Percentiles rank a stretch among this genome's conserved stretches.
Evolutionary conservation across 176 grass and related monocot genomes (phyloP).

Genomic region (Hordeum marinum): DNA sequence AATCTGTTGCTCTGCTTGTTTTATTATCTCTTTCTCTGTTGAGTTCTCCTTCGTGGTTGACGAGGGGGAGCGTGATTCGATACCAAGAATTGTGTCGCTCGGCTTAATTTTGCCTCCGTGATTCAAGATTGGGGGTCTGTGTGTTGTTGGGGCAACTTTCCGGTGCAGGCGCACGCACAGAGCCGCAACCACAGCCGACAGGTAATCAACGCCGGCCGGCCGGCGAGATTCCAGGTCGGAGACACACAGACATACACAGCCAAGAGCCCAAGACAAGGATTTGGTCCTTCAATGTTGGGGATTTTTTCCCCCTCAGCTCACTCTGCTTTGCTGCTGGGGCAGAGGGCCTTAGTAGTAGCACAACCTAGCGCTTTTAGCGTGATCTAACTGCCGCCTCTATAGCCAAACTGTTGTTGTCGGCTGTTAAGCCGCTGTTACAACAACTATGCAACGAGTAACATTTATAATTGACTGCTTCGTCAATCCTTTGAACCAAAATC

Average conservation of each 20-base stretch:
- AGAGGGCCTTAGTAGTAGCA: too few relatives aligned
- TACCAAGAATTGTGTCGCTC: background rate
- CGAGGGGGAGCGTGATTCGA: background rate
- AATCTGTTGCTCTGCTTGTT: background rate
- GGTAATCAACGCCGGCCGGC: too few relatives aligned
- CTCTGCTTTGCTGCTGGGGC: too few relatives aligned
- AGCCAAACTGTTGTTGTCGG: background rate
- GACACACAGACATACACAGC: too few relatives aligned
- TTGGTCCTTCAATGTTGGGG: too few relatives aligned
- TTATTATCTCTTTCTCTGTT: background rate
- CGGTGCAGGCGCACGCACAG: too few relatives aligned
- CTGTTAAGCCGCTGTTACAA: background rate
- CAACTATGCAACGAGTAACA: background rate
- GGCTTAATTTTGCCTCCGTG: constrained; percentile 12
- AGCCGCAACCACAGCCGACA: too few relatives aligned
- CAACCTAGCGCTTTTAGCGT: background rate
- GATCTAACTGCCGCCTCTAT: constrained; percentile 6
- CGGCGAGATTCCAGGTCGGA: too few relatives aligned
- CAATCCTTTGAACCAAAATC: background rate
- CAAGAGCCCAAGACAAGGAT: too few relatives aligned
- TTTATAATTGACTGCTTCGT: background rate
- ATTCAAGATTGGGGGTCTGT: background rate
- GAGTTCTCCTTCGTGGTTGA: background rate
- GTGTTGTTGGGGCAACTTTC: too few relatives aligned
- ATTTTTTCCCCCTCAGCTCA: too few relatives aligned